phyloP scores from a whole-genome alignment of 1,139 yeast species.

The Sugiyamaella castrensis region DNA sequence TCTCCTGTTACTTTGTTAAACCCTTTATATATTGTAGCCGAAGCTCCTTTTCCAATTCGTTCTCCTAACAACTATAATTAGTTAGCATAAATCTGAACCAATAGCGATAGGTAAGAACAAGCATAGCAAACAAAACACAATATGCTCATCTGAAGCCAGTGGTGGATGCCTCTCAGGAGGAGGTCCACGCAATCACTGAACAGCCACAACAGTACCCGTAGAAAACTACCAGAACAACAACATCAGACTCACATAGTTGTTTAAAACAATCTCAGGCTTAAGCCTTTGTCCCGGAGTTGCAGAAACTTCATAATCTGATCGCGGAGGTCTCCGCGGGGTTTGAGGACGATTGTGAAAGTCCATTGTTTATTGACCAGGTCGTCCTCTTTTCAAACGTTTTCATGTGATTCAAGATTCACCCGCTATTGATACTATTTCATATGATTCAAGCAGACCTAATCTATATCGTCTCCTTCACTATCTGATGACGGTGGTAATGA shows the following conservation, averaged over 20 bases:
- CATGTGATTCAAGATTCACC: no score
- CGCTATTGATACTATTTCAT: no score
- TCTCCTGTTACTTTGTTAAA: conserved; percentile 61
- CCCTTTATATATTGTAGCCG: conserved; percentile 71
- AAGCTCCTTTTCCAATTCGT: conserved; percentile 74
- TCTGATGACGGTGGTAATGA: no score
- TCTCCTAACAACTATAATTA: conserved; percentile 44
- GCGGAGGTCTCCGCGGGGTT: conserved; percentile 5
- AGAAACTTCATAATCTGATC: conserved; percentile 15
- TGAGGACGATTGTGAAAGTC: neutral
- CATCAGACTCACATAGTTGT: conserved; percentile 20
- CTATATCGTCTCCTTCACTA: no score
- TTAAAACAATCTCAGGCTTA: conserved; percentile 17
- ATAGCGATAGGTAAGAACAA: no score
- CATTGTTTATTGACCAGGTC: conserved; percentile 1
- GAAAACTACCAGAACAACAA: neutral
- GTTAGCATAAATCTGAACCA: conserved; percentile 4
- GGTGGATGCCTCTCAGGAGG: no score
- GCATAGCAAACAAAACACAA: neutral
- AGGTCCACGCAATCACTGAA: no score
- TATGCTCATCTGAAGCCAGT: neutral
- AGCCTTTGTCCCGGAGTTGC: conserved; percentile 26
- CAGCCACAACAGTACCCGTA: no score
- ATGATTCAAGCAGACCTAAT: no score
- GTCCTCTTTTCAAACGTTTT: neutral